Evolutionary conservation across 805 yeast genomes (phyloP).

Genomic region (Barnettozyma siamensis): DNA sequence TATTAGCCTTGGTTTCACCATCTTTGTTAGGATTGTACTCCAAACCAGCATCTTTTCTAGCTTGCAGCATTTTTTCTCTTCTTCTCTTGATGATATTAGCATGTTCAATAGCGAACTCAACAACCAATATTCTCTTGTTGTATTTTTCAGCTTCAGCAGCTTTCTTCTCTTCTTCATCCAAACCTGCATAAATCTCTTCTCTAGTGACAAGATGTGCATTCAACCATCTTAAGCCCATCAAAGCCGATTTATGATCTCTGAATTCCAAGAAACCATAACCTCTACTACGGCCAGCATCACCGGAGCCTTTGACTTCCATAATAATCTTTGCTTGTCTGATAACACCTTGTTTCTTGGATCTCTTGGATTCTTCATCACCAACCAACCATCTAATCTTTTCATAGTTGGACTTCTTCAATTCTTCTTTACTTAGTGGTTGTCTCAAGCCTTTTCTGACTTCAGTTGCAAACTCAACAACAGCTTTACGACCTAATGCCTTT

Average conservation of each 20-base stretch:
- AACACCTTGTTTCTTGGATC: constrained; percentile 77
- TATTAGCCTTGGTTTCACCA: constrained; percentile 5
- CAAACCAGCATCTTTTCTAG: constrained; percentile 26
- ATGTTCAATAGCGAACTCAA: constrained; percentile 93
- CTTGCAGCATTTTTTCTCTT: constrained; percentile 53
- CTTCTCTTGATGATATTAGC: constrained; percentile 91
- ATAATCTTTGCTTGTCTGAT: constrained; percentile 92
- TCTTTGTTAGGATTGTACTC: constrained; percentile 24
- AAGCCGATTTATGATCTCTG: constrained; percentile 85
- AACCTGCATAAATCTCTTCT: constrained; percentile 67
- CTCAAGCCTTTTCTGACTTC: constrained; percentile 73
- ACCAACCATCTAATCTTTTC: constrained; percentile 44
- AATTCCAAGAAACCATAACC: constrained; percentile 96
- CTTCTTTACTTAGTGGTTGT: constrained; percentile 87
- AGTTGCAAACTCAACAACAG: constrained; percentile 88
- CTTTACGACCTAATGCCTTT: constrained; percentile 90
- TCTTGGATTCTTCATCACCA: constrained; percentile 45
- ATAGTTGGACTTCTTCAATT: constrained; percentile 70
- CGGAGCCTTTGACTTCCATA: constrained; percentile 86
- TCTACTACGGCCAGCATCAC: constrained; percentile 83
- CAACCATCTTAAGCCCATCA: constrained; percentile 96
- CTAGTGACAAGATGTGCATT: constrained; percentile 82
- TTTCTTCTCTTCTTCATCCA: constrained; percentile 62
- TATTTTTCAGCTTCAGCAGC: constrained; percentile 47
- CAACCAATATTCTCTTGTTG: constrained; percentile 69